phyloP scores from a whole-genome alignment of 768 basidiomycete genomes.

The Ephemerocybe angulata region DNA sequence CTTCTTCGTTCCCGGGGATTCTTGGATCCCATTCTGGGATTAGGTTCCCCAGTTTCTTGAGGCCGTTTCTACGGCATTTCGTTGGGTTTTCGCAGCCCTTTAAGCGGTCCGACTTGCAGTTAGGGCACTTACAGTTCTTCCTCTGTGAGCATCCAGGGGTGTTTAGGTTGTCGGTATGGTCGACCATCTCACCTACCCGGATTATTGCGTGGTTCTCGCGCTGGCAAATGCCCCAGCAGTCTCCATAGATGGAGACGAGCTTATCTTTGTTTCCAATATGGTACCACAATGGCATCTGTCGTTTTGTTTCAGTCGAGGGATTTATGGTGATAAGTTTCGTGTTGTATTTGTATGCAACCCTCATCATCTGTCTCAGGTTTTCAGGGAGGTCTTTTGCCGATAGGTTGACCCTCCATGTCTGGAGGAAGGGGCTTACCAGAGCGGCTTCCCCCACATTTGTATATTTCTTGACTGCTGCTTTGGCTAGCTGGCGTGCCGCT shows the following conservation, averaged over 20 bases:
- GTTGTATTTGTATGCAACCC: constrained; percentile 18
- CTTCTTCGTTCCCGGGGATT: too few relatives aligned
- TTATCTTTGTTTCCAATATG: constrained; percentile 16
- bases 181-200: constrained; percentile 12
- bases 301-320: constrained; percentile 7
- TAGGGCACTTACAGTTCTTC: constrained; percentile 5
- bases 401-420: constrained; percentile 20
- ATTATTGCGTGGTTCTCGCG: constrained; percentile 10
- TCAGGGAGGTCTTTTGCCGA: not conserved
- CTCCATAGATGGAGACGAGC: not conserved
- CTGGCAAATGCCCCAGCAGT: constrained; percentile 14
- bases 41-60: constrained; percentile 13
- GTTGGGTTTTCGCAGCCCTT: constrained; percentile 17
- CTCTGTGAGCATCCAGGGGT: not conserved
- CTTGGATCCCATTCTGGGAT: constrained; percentile 22
- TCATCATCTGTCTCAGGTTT: constrained; percentile 15
- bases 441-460: constrained; percentile 4
- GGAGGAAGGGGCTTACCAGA: constrained; percentile 20
- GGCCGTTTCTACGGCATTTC: constrained; percentile 13
- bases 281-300: constrained; percentile 29
- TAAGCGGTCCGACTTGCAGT: not conserved
- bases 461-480: constrained; percentile 1
- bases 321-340: constrained; percentile 13
- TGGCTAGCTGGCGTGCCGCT: constrained; percentile 21
- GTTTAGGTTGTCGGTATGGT: not conserved